A percentile compares a stretch with the other conserved stretches of the same genome.
These are phyloP conservation scores for Emmonsia crescens DNA, from an alignment of 2,329 filamentous ascomycete species.

Conservation along the genomic window DNA sequence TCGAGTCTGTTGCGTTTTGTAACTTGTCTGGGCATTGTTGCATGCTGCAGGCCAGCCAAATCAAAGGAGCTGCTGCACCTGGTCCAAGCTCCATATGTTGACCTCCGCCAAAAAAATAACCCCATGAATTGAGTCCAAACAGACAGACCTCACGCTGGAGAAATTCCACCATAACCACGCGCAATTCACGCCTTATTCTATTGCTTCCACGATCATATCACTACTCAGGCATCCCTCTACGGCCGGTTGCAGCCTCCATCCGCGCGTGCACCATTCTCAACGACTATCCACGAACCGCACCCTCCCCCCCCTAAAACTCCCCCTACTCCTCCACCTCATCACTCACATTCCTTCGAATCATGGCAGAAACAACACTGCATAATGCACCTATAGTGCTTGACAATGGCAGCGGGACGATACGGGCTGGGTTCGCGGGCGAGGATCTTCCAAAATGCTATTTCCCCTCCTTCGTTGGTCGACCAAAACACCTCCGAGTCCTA, in stretches of 20 bases:
- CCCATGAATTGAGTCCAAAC: background rate
- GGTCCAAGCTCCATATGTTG: slow-evolving; percentile 31
- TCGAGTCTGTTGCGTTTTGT: background rate
- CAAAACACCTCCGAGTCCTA: slow-evolving; percentile 88
- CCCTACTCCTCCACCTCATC: slow-evolving; percentile 7
- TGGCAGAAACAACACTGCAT: slow-evolving; percentile 63
- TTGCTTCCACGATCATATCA: background rate
- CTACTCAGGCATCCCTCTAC: background rate
- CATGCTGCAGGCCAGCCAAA: background rate
- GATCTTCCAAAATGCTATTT: slow-evolving; percentile 96
- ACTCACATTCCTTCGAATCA: slow-evolving; percentile 24
- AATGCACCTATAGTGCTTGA: slow-evolving; percentile 98
- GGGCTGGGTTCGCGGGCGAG: slow-evolving; percentile 92
- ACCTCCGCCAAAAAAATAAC: slow-evolving; percentile 16
- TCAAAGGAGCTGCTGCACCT: slow-evolving; percentile 8
- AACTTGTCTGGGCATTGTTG: background rate
- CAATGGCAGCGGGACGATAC: slow-evolving; percentile 95
- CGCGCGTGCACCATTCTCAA: slow-evolving; percentile 2
- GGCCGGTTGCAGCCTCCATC: background rate
- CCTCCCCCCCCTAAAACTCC: slow-evolving; percentile 4
- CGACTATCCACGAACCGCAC: slow-evolving; percentile 6
- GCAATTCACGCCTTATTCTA: background rate
- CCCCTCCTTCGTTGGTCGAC: slow-evolving; percentile 90
- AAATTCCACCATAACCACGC: background rate
- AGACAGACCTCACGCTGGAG: background rate